These are phyloP conservation scores for Sporothrix phasma DNA, from an alignment of 2,329 filamentous ascomycete genomes.

Conservation along the genomic window DNA sequence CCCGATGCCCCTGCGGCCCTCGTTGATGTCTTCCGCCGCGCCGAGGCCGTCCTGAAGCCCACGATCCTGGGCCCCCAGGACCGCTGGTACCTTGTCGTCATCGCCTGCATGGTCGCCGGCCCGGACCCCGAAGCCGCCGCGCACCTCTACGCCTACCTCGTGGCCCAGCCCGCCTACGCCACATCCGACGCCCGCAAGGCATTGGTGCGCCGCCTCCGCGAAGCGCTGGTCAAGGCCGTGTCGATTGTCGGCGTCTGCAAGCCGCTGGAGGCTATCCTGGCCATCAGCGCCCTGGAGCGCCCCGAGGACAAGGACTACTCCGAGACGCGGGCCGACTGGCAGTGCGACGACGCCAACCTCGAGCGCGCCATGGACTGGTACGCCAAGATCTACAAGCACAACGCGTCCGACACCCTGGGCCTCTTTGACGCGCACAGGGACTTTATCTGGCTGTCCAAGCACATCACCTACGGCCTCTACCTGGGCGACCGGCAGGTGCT, in stretches of 20 bases:
- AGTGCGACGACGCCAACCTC: constrained; percentile 45
- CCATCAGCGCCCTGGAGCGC: constrained; percentile 41
- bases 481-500: constrained; percentile 46
- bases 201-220: constrained; percentile 43
- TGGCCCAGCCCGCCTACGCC: constrained; percentile 35
- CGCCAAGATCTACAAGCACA: constrained; percentile 44
- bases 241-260: constrained; percentile 52
- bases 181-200: constrained; percentile 35
- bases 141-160: constrained; percentile 47
- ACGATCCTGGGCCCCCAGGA: constrained; percentile 17
- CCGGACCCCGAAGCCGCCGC: constrained; percentile 41
- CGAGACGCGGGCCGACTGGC: constrained; percentile 46
- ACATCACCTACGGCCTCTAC: constrained; percentile 51
- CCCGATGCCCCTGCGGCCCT: not conserved
- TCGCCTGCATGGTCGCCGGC: constrained; percentile 37
- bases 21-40: constrained; percentile 11
- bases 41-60: constrained; percentile 10
- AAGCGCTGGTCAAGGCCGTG: constrained; percentile 49
- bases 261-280: constrained; percentile 48
- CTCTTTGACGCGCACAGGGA: constrained; percentile 31
- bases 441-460: constrained; percentile 39
- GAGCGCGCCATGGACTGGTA: constrained; percentile 46
- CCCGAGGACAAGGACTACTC: constrained; percentile 48
- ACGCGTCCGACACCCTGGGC: constrained; percentile 29
- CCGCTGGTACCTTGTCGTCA: constrained; percentile 22